Conservation (phyloP, 2,329 filamentous ascomycete genomes). For the Xylariaceae sp. region DNA sequence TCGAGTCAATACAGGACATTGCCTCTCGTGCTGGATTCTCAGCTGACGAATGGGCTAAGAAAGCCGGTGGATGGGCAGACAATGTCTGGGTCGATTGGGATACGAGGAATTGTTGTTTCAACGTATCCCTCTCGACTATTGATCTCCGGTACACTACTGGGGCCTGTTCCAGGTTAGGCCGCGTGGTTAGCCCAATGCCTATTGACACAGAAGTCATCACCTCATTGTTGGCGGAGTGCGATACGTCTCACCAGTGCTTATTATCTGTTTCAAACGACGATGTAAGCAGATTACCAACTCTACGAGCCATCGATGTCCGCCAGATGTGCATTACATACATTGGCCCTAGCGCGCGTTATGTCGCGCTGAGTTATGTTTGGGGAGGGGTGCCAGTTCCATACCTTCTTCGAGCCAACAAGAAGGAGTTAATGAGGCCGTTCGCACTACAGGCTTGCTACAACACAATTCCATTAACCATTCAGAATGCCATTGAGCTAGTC, state of each 20-base stretch:
- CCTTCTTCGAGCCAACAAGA: background rate
- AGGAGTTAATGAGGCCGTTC: background rate
- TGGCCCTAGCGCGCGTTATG: background rate
- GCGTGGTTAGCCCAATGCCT: background rate
- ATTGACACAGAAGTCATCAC: background rate
- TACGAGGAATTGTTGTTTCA: too few species aligned
- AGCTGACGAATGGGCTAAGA: too few species aligned
- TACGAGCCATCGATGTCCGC: background rate
- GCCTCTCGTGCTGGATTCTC: background rate
- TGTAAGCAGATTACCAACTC: background rate
- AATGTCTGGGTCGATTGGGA: too few species aligned
- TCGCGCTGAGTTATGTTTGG: constrained; percentile 8
- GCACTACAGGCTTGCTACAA: background rate
- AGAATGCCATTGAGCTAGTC: background rate
- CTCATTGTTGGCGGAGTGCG: background rate
- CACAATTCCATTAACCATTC: background rate
- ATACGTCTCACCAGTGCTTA: background rate
- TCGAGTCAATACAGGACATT: background rate
- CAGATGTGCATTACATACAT: background rate
- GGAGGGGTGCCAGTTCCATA: background rate
- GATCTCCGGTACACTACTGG: background rate
- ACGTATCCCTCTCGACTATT: too few species aligned
- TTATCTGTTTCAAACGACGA: background rate
- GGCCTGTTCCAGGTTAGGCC: background rate
- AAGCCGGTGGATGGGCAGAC: too few species aligned